These are phyloP conservation scores for Aethionema arabicum DNA, from an alignment of 345 rosid species.

Conservation along the genomic window DNA sequence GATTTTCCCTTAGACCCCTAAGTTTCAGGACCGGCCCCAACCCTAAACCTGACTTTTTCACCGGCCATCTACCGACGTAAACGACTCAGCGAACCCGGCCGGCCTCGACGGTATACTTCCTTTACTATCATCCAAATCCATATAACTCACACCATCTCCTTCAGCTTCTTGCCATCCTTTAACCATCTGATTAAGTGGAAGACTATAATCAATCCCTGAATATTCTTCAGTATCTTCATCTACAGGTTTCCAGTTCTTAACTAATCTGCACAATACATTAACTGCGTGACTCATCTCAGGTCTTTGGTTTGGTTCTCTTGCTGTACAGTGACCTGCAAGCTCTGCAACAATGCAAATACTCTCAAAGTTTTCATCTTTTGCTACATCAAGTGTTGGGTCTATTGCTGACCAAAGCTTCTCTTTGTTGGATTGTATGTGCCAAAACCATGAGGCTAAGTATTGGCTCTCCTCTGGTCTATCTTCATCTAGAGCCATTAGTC, in stretches of 20 bases:
- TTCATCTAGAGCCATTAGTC: conserved; percentile 72
- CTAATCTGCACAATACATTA: conserved; percentile 67
- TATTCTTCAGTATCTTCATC: conserved; percentile 59
- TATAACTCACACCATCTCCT: conserved; percentile 46
- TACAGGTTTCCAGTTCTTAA: conserved; percentile 67
- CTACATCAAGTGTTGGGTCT: conserved; percentile 51
- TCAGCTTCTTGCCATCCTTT: conserved; percentile 73
- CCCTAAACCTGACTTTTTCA: too few relatives aligned
- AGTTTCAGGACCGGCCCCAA: too few relatives aligned
- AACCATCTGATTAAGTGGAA: conserved; percentile 66
- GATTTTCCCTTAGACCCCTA: too few relatives aligned
- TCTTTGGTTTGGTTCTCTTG: conserved; percentile 75
- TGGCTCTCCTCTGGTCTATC: conserved; percentile 67
- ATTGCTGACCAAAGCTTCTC: conserved; percentile 51
- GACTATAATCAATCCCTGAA: conserved; percentile 63
- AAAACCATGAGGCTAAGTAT: conserved; percentile 82
- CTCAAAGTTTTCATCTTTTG: conserved; percentile 50
- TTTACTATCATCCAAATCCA: conserved; percentile 46
- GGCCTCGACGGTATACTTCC: conserved; percentile 85
- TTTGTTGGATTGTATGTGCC: conserved; percentile 56
- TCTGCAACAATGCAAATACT: conserved; percentile 65
- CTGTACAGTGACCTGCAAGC: conserved; percentile 77
- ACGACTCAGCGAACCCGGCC: conserved; percentile 78
- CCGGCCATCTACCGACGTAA: conserved; percentile 80
- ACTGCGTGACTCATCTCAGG: conserved; percentile 86